Percentiles rank a stretch among this genome's conserved stretches.
phyloP scores from a whole-genome alignment of 2,329 filamentous ascomycete genomes.

The Cladosporium oxysporum region DNA sequence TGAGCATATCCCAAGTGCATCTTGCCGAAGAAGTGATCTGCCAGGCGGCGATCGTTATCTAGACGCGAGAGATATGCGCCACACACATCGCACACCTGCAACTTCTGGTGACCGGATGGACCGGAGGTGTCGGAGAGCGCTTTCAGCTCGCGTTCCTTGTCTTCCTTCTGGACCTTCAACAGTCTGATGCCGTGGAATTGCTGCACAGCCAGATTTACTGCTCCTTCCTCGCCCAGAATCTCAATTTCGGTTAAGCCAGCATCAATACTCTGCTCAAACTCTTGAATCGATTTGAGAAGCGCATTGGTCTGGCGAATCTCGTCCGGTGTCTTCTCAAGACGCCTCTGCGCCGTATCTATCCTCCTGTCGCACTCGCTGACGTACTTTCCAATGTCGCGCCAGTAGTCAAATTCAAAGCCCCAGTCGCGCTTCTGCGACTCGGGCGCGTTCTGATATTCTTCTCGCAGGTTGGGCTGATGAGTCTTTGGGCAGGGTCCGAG shows the following conservation, averaged over 20 bases:
- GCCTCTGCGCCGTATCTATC: conserved; percentile 85
- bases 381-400: conserved; percentile 93
- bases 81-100: conserved; percentile 98
- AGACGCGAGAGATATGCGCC: conserved; percentile 89
- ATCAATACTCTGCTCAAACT: conserved; percentile 75
- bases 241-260: conserved; percentile 82
- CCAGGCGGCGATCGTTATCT: conserved; percentile 90
- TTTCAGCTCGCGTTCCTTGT: conserved; percentile 85
- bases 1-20: conserved; percentile 98
- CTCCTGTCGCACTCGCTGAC: conserved; percentile 94
- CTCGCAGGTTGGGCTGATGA: conserved; percentile 84
- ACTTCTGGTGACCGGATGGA: conserved; percentile 92
- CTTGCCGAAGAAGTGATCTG: conserved; percentile 98
- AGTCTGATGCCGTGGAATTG: conserved; percentile 85
- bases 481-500: conserved; percentile 85
- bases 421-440: conserved; percentile 72
- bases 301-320: conserved; percentile 95
- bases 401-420: conserved; percentile 95
- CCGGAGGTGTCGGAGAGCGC: conserved; percentile 88
- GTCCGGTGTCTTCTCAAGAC: conserved; percentile 95
- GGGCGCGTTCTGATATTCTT: conserved; percentile 78
- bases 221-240: conserved; percentile 77
- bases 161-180: conserved; percentile 77
- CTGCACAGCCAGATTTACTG: conserved; percentile 78
- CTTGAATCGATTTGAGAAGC: conserved; percentile 81